Conservation (phyloP, 345 rosid genomes). For the Atalantia buxifolia region DNA sequence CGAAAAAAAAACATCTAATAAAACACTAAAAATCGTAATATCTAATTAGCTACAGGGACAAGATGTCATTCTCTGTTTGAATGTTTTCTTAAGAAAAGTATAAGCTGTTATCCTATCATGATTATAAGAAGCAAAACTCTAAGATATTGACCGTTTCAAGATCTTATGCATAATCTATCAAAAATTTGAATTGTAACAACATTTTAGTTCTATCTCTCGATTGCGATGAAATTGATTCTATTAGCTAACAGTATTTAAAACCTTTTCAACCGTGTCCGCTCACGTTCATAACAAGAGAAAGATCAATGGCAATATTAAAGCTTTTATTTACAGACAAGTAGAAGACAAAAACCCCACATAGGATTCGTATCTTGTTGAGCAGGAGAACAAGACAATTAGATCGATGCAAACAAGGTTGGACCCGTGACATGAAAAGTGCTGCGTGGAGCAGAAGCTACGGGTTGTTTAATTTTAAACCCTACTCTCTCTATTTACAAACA, state of each 20-base stretch:
- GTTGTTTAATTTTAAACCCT: not conserved
- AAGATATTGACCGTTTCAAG: not conserved
- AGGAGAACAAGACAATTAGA: not conserved
- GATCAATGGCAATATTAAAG: not conserved
- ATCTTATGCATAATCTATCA: not conserved
- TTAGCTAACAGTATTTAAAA: not conserved
- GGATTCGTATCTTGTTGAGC: conserved; percentile 11
- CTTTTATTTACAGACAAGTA: not conserved
- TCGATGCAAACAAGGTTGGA: conserved; percentile 16
- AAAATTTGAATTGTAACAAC: not conserved
- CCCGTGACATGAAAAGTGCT: conserved; percentile 14
- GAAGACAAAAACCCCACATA: conserved; percentile 1
- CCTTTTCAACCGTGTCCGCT: not conserved
- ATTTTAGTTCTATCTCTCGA: not conserved
- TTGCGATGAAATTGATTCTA: not conserved
- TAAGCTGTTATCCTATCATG: too few species aligned
- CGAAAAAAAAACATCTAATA: too few species aligned
- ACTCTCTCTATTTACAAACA: conserved; percentile 1
- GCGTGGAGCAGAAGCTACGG: not conserved
- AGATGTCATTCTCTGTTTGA: too few species aligned
- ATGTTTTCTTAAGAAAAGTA: too few species aligned
- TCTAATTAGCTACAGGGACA: too few species aligned
- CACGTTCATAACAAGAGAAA: conserved; percentile 15
- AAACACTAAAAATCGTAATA: too few species aligned
- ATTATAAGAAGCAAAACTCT: not conserved